phyloP scores from a whole-genome alignment of 352 stramenopile genomes.

The Phytopythium kandeliae region DNA sequence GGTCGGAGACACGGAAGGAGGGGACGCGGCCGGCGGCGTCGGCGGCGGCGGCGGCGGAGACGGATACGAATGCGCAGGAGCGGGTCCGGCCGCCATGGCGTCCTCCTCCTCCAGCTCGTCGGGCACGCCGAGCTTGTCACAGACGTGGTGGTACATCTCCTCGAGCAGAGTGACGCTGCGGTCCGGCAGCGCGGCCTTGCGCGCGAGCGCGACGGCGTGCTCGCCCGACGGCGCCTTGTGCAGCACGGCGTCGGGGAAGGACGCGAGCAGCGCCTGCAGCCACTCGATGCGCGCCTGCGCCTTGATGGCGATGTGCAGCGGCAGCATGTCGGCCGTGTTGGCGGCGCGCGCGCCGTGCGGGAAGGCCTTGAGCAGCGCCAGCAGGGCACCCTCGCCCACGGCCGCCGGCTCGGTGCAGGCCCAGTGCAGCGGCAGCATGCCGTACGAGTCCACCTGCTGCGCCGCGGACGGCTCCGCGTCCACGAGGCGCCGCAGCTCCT shows the following conservation, averaged over 20 bases:
- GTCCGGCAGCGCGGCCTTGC: constrained; percentile 43
- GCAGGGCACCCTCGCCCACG: constrained; percentile 64
- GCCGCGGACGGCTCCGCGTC: constrained; percentile 60
- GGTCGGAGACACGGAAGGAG: too few species aligned
- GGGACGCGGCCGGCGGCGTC: background rate
- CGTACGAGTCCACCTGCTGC: constrained; percentile 80
- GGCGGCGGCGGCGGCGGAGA: background rate
- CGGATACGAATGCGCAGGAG: too few species aligned
- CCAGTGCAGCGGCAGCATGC: constrained; percentile 86
- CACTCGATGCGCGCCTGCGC: constrained; percentile 83
- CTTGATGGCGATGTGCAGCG: constrained; percentile 86
- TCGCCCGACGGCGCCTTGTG: constrained; percentile 70
- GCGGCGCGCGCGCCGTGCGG: constrained; percentile 50
- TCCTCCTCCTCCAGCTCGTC: constrained; percentile 55
- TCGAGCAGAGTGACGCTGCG: constrained; percentile 75
- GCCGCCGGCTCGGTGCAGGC: constrained; percentile 79
- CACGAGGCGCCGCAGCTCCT: constrained; percentile 67
- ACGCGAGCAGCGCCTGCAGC: constrained; percentile 78
- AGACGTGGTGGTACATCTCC: constrained; percentile 87
- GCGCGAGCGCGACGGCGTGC: constrained; percentile 68
- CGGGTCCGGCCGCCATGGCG: background rate
- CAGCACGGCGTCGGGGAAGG: constrained; percentile 75
- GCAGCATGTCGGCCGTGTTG: constrained; percentile 83
- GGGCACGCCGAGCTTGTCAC: constrained; percentile 52
- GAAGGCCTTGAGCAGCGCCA: constrained; percentile 76